Conservation (phyloP, 139 green algal genomes). For the Gonium pectorale region DNA sequence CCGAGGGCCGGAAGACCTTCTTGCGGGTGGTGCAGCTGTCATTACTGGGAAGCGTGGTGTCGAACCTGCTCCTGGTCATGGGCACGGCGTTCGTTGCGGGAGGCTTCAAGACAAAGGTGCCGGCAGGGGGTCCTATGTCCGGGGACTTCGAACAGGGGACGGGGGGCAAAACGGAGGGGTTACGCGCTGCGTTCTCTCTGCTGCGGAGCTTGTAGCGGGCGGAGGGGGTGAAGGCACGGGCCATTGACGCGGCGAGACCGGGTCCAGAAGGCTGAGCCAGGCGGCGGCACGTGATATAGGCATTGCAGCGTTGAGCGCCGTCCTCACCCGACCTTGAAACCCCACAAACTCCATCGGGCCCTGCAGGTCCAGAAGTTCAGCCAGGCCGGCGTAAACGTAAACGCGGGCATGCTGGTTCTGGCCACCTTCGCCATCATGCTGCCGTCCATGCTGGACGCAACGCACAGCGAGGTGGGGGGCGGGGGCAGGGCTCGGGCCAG, state of each 20-base stretch:
- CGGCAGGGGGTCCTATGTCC: too few species aligned
- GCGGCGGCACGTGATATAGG: too few species aligned
- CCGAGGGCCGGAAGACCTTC: slow-evolving; percentile 42
- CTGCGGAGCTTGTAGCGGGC: too few species aligned
- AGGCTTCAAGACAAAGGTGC: slow-evolving; percentile 58
- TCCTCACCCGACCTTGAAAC: background rate
- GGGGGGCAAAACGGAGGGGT: too few species aligned
- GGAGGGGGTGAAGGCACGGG: too few species aligned
- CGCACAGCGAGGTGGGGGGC: slow-evolving; percentile 57
- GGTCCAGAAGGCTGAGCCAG: too few species aligned
- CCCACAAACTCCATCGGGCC: background rate
- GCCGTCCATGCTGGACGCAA: slow-evolving; percentile 67
- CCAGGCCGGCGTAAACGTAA: slow-evolving; percentile 64
- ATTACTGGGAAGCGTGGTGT: slow-evolving; percentile 81
- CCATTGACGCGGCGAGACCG: too few species aligned
- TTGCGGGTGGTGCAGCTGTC: slow-evolving; percentile 86
- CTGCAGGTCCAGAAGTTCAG: slow-evolving; percentile 38
- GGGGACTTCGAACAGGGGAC: too few species aligned
- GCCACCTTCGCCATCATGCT: slow-evolving; percentile 65
- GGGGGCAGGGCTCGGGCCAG: background rate
- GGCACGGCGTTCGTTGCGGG: slow-evolving; percentile 85
- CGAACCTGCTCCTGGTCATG: slow-evolving; percentile 88
- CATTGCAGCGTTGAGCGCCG: too few species aligned
- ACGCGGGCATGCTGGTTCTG: slow-evolving; percentile 72
- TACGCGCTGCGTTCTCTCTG: too few species aligned